Evolutionary conservation across 768 basidiomycete genomes (phyloP).

Genomic region (Lactarius hatsudake): DNA sequence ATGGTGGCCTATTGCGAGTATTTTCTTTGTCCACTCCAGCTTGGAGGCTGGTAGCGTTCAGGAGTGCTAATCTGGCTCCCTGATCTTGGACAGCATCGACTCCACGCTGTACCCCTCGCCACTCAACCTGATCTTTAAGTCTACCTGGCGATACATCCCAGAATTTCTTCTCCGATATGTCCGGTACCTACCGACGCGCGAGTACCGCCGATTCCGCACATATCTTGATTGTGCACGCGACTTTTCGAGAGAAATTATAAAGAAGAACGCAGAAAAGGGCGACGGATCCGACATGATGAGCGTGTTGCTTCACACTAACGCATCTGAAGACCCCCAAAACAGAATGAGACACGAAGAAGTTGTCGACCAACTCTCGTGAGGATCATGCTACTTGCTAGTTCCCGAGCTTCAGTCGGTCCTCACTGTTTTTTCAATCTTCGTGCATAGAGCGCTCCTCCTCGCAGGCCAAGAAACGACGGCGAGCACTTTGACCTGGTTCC

Average conservation of each 20-base stretch:
- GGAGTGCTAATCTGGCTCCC: background rate
- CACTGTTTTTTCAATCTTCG: background rate
- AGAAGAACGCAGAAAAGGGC: conserved; percentile 1
- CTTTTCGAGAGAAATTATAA: conserved; percentile 5
- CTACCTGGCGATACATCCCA: conserved; percentile 28
- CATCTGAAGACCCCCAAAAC: conserved; percentile 5
- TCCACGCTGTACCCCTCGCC: conserved; percentile 15
- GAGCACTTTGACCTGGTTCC: conserved; percentile 19
- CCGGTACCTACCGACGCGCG: conserved; percentile 13
- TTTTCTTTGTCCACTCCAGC: background rate
- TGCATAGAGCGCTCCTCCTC: conserved; percentile 23
- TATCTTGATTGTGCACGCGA: conserved; percentile 6
- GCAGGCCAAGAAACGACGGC: conserved; percentile 31
- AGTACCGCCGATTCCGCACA: conserved; percentile 13
- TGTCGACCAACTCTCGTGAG: conserved; percentile 21
- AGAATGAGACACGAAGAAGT: conserved; percentile 10
- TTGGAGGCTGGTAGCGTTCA: background rate
- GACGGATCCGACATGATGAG: conserved; percentile 17
- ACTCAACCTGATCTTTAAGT: conserved; percentile 23
- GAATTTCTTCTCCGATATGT: conserved; percentile 12
- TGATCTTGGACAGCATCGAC: conserved; percentile 9
- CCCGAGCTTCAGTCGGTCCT: background rate
- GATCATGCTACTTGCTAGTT: too few species aligned
- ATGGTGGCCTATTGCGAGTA: conserved; percentile 32
- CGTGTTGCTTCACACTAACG: conserved; percentile 15